A percentile compares a stretch with the other conserved stretches of the same genome.
These are phyloP conservation scores for Cladosporium sp. DNA, from an alignment of 2,329 filamentous ascomycete species.

Conservation along the genomic window DNA sequence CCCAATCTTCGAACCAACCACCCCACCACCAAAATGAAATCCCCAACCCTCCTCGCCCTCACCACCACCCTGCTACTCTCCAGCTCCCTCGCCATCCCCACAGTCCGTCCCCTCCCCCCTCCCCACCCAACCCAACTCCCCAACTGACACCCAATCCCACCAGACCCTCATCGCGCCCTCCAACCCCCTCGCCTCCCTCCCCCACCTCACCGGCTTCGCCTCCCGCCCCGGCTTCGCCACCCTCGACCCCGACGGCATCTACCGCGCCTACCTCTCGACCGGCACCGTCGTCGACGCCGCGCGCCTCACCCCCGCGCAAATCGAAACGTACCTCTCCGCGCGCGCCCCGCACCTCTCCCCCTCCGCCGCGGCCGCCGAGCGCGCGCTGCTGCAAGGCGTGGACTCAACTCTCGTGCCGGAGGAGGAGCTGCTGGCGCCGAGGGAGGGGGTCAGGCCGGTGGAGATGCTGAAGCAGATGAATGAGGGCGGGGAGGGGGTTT, in stretches of 20 bases:
- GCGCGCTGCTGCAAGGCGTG: neutral
- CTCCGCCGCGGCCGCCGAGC: neutral
- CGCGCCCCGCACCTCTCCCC: neutral
- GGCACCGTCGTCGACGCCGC: neutral
- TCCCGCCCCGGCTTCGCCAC: neutral
- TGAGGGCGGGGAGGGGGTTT: neutral
- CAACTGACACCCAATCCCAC: too few species aligned
- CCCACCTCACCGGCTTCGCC: neutral
- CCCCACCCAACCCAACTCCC: too few species aligned
- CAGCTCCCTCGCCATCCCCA: neutral
- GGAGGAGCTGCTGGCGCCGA: neutral
- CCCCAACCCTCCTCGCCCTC: neutral
- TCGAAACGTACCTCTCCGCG: neutral
- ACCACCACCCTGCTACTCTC: neutral
- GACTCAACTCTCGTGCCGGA: neutral
- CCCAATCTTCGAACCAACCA: neutral
- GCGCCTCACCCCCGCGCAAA: neutral
- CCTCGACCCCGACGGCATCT: constrained; percentile 1
- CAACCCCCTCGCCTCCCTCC: neutral
- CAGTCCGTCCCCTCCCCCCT: neutral
- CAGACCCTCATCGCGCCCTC: neutral
- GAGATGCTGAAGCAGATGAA: neutral
- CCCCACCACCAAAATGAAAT: neutral
- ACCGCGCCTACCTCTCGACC: neutral
- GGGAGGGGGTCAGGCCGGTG: neutral